These are phyloP conservation scores for Turnera subulata DNA, from an alignment of 345 rosid genomes.

Conservation along the genomic window DNA sequence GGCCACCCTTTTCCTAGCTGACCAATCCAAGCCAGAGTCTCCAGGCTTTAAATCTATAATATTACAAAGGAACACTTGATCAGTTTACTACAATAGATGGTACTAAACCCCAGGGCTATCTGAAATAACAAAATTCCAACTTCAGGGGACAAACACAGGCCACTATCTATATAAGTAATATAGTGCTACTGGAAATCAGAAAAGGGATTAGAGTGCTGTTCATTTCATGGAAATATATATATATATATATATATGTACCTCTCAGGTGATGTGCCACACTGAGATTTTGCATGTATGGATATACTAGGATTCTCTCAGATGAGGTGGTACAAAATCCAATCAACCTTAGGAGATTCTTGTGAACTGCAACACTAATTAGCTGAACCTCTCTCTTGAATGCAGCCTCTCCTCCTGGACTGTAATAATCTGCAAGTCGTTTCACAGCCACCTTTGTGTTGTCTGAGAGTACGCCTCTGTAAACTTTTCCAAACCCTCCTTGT, in stretches of 20 bases:
- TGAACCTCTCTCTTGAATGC: constrained; percentile 81
- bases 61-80: no score
- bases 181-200: not conserved
- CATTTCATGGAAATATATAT: constrained; percentile 5
- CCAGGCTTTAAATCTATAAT: constrained; percentile 63
- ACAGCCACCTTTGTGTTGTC: constrained; percentile 76
- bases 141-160: no score
- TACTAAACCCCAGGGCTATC: no score
- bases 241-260: no score
- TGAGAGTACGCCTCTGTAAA: constrained; percentile 75
- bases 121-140: no score
- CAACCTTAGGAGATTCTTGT: constrained; percentile 69
- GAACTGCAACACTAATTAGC: constrained; percentile 82
- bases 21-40: constrained; percentile 77
- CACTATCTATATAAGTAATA: not conserved
- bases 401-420: constrained; percentile 81
- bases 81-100: no score
- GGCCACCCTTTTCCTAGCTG: constrained; percentile 67
- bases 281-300: constrained; percentile 86
- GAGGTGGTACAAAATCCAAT: constrained; percentile 77
- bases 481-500: constrained; percentile 94
- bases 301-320: constrained; percentile 78
- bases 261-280: constrained; percentile 76
- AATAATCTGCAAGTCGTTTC: constrained; percentile 70
- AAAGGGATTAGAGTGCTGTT: not conserved